phyloP scores from a whole-genome alignment of 169 alveolate genomes.

The Plasmodium gonderi region DNA sequence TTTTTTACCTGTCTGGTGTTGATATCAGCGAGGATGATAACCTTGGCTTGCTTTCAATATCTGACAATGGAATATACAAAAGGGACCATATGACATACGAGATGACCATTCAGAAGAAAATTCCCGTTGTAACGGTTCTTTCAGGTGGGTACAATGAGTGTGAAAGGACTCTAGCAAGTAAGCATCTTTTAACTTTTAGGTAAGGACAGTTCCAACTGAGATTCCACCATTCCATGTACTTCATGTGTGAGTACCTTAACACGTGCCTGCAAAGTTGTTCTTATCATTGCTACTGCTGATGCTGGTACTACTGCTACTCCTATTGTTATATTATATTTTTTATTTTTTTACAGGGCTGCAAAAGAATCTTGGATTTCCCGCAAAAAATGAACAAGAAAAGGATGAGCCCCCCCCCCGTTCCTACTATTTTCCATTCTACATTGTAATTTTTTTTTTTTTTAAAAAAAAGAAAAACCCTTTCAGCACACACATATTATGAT shows the following conservation, averaged over 20 bases:
- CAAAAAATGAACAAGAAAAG: neutral
- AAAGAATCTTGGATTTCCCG: constrained; percentile 5
- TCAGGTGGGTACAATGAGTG: constrained; percentile 60
- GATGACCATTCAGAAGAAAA: constrained; percentile 11
- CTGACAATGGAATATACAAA: constrained; percentile 66
- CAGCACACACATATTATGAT: neutral
- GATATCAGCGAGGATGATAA: constrained; percentile 71
- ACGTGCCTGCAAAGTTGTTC: too few relatives aligned
- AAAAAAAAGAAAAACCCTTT: neutral
- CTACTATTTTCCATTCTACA: neutral
- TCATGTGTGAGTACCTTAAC: too few relatives aligned
- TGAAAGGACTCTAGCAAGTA: neutral
- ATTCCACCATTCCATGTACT: too few relatives aligned
- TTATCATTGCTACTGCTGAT: too few relatives aligned
- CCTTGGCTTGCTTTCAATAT: constrained; percentile 54
- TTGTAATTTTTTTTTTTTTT: neutral
- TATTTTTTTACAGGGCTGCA: constrained; percentile 15
- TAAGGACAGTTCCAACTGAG: neutral
- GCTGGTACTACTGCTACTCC: too few relatives aligned
- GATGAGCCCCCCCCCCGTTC: neutral
- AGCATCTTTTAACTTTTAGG: constrained; percentile 45
- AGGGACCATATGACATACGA: constrained; percentile 63
- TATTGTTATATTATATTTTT: neutral
- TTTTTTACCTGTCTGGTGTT: constrained; percentile 77
- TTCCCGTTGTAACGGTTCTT: constrained; percentile 32